Conservation (phyloP, 2,329 filamentous ascomycete genomes). For the Talaromyces sp. region DNA sequence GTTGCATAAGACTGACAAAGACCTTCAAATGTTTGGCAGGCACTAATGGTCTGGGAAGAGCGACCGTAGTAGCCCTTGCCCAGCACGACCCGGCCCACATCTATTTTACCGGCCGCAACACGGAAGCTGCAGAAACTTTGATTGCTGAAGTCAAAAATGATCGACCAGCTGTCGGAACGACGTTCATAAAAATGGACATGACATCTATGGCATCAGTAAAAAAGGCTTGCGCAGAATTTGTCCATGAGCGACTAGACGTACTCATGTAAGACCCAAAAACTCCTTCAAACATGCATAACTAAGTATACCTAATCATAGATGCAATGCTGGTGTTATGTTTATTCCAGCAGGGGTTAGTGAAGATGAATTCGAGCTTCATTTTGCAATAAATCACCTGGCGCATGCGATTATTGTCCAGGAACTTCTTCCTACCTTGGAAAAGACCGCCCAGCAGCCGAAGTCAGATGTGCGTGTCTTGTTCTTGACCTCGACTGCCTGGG, state of each 20-base stretch:
- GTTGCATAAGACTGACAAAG: neutral
- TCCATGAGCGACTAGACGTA: slow-evolving; percentile 24
- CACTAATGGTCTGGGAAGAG: slow-evolving; percentile 45
- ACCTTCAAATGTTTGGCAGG: slow-evolving; percentile 12
- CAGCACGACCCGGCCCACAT: slow-evolving; percentile 35
- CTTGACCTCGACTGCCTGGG: slow-evolving; percentile 20
- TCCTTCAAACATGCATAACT: neutral
- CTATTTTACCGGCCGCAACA: slow-evolving; percentile 30
- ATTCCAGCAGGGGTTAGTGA: slow-evolving; percentile 27
- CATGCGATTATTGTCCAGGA: slow-evolving; percentile 33
- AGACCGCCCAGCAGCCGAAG: slow-evolving; percentile 18
- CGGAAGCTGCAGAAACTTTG: slow-evolving; percentile 1
- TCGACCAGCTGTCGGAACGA: slow-evolving; percentile 32
- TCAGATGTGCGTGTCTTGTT: slow-evolving; percentile 23
- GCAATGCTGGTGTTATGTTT: slow-evolving; percentile 39
- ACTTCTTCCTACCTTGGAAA: slow-evolving; percentile 24
- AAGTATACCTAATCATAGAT: neutral
- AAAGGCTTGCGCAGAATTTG: slow-evolving; percentile 29
- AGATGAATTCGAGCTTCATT: slow-evolving; percentile 32
- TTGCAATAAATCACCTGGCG: slow-evolving; percentile 35
- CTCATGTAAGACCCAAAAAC: slow-evolving; percentile 21
- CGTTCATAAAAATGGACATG: slow-evolving; percentile 36
- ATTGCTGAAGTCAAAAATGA: neutral
- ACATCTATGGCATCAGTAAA: slow-evolving; percentile 38
- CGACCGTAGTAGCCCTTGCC: slow-evolving; percentile 36